Base-by-base conservation (phyloP, 129 eudicot genomes). In the Calendula officinalis region DNA sequence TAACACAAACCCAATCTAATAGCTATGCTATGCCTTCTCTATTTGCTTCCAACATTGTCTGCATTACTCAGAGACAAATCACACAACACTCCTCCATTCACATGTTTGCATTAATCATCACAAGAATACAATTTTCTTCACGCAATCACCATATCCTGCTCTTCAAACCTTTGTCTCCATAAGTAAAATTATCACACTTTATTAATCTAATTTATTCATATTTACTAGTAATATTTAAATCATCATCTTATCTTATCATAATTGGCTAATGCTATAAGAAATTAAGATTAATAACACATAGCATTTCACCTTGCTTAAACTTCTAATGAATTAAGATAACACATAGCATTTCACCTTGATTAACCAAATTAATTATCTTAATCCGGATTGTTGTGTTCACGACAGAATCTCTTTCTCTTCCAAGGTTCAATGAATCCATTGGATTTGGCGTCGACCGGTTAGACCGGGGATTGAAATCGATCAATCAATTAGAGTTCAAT, bases 101-200 rank as follows among this genome's bases (percentile, higher is more conserved):
- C 85, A 81, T 81, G 85, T 69, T 69, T 67, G 73, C 79, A 70
- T 27, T 77, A 72, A 76, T 81, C 76, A 76, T 81, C 78, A 68
- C 74, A 71, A 81, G 56, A 76, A 66, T 76, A 76, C 85, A 81
- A 76, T 43, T 66, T 39, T 55, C 78, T 76, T 72, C 85, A 80
- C 76, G 71, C 73, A 75, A 67, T 75, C 79, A 75, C 69, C 76
- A 52, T 62, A 43, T 62, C 69, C 75, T 71, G 56, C 40, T 62
- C 63, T 52, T 70, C 55, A 50, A 46, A 62, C 22, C 76, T 43
- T 62, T 51, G 53, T 39, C 60, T 51, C 50, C 66, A 61, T 60
- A 60, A 40, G 50, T 60, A 41, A 8, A 60, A 35, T 41, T 41
- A 10, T 40, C 52, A 61, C 66, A 10, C 17, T 41, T 60, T 41